phyloP scores from a whole-genome alignment of 2,329 filamentous ascomycete species.

The Penicillium crustosum region DNA sequence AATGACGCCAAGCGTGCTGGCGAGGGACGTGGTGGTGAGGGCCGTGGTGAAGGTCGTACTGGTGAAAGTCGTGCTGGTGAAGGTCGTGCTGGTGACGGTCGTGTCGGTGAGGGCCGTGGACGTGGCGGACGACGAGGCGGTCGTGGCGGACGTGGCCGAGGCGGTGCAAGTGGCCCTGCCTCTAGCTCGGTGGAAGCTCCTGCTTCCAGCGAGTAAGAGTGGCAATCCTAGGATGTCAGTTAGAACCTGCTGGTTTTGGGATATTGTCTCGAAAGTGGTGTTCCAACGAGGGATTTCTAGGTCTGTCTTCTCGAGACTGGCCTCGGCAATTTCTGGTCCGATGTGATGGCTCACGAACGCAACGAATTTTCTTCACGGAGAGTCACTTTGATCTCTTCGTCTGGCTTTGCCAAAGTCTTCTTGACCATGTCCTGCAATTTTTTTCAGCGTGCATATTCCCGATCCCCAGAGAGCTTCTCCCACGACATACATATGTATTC shows the following conservation, averaged over 20 bases:
- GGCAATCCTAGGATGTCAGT: constrained; percentile 2
- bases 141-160: constrained; percentile 26
- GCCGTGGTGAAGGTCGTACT: constrained; percentile 13
- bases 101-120: constrained; percentile 34
- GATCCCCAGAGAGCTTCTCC: constrained; percentile 22
- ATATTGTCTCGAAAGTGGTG: background rate
- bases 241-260: constrained; percentile 1
- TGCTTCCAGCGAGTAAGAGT: constrained; percentile 12
- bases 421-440: constrained; percentile 34
- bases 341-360: constrained; percentile 41
- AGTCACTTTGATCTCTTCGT: constrained; percentile 16
- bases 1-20: constrained; percentile 34
- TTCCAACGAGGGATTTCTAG: constrained; percentile 10
- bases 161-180: constrained; percentile 30
- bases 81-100: constrained; percentile 17
- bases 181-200: too few relatives aligned
- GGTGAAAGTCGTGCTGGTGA: background rate
- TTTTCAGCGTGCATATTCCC: constrained; percentile 41
- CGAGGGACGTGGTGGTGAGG: background rate
- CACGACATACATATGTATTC: constrained; percentile 21
- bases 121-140: constrained; percentile 28
- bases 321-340: constrained; percentile 19
- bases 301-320: constrained; percentile 10
- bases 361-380: constrained; percentile 34
- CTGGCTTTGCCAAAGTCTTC: constrained; percentile 26